A percentile compares a stretch with the other conserved stretches of the same genome.
These are phyloP conservation scores for Oidiodendron maius DNA, from an alignment of 495 filamentous ascomycete genomes.

Conservation along the genomic window DNA sequence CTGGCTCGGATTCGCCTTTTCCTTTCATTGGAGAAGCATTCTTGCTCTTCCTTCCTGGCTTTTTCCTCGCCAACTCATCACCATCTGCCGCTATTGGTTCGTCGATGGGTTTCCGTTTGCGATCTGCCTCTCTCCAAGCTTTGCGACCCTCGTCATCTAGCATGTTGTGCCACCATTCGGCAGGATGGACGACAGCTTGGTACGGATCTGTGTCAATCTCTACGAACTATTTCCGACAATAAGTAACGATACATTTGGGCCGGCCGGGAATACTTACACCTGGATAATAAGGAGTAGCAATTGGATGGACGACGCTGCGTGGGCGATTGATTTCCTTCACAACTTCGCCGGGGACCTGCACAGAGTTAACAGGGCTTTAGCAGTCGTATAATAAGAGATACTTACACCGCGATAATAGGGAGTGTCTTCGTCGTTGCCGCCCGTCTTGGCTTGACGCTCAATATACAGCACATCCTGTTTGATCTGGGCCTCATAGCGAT, in stretches of 20 bases:
- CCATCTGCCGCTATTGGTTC: too few species aligned
- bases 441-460: neutral
- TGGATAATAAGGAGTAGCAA: constrained; percentile 7
- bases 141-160: neutral
- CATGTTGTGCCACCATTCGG: neutral
- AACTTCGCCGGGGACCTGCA: constrained; percentile 3
- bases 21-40: constrained; percentile 1
- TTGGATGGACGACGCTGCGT: constrained; percentile 4
- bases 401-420: constrained; percentile 13
- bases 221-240: neutral
- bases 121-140: neutral
- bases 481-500: constrained; percentile 3
- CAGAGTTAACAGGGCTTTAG: neutral
- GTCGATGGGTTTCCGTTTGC: neutral
- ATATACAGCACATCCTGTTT: constrained; percentile 10
- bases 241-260: neutral
- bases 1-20: neutral
- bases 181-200: neutral
- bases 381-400: neutral
- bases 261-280: constrained; percentile 2
- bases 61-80: neutral
- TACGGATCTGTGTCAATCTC: neutral
- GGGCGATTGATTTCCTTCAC: constrained; percentile 1
- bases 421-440: neutral
- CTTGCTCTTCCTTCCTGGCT: neutral